Evolutionary conservation across 495 filamentous ascomycete genomes (phyloP), one percentile per base, ranked within the genome.

Genomic region (Hypoxylon crocopeplum): DNA sequence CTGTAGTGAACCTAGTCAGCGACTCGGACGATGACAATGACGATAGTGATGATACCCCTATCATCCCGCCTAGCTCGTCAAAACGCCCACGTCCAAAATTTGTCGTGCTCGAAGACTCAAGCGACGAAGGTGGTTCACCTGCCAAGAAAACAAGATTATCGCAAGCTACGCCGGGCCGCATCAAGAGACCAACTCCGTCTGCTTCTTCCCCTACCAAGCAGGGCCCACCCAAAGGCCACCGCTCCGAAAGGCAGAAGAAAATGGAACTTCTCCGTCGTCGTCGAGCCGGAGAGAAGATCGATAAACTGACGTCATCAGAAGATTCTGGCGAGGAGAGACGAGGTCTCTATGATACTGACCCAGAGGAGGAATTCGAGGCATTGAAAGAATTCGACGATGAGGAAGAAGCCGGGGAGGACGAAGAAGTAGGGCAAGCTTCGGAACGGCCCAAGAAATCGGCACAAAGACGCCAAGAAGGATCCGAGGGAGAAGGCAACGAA

Each of bases 211-310:
- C 57, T 16, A 50, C 38, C 11, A 66, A 67, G 57, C 44, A 15
- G 15, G 48, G 44, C 45, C 37, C 16, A 12, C 60, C 56, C 13
- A 65, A 50, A n/a, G 58, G 42, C 12, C 62, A 58, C 11, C 66
- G 68, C 29, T 53, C 66, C 5, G 53, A 58, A 15, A 69, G 67
- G 7, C 65, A 71, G 46, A 73, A 71, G 58, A 69, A 65, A n/a
- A 57, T 86, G 21, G 83, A 87, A 56, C 66, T 81, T 5, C 68
- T 88, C 4, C 81, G 78, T 30, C 79, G 83, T 25, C 75, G 79
- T 42, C 80, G 85, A 16, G 83, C 85, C 3, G 87, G 87, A 3
- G 70, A 84, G 42, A 79, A 75, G 46, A 75, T 80, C 13, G 59
- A 71, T 0, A 64, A 79, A 40, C 57, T 73, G 0, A 76, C 77